Base-by-base conservation (phyloP, 1,284 basidiomycete genomes). In the Austroboletus niveus region DNA sequence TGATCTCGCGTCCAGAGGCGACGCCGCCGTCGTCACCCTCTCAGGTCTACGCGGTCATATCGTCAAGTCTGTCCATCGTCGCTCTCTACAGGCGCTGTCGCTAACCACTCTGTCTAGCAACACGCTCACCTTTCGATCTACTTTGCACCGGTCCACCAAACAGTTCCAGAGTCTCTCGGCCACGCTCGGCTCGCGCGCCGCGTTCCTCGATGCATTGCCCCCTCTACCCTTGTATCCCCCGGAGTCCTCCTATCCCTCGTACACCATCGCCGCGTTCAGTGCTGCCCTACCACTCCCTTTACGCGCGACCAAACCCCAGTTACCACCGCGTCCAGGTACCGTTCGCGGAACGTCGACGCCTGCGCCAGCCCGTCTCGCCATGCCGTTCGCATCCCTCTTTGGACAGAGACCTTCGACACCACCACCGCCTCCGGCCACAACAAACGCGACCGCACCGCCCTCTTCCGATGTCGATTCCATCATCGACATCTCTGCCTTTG, bases 361-460 rank as follows among this genome's bases (percentile, higher is more conserved):
- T 17, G 17, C 17, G 17, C 45, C 68, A 10, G 75, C 79, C 1
- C 77, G 85, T 1, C 73, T 88, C 4, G 66, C 78, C 27, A 83
- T 82, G 54, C 80, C 85, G 0, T 87, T 89, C 53, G 82, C 82
- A 0, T 85, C 82, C 17, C 76, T 87, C 31, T 89, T 87, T 60
- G 82, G 81, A 4, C 71, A 43, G 17, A 60, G 72, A 38, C 61
- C 74, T 2, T 62, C 74, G 2, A 69, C 69, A 9, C 70, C 75
- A 4, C 69, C 68, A 42, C 62, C 46, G 52, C 55, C 63, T 32
- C 8, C 31, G 31, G 8, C 31, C 31, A 12, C 32, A 15, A 4
- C 32, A 10, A 34, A 4, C 8, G 15, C 9, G 15, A 27, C 7
- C 27, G 27, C 27, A 27, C 22, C 22, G 22, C 22, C 22, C 22